These are phyloP conservation scores for Wickerhamomyces subpelliculosus DNA, from an alignment of 805 yeast species.

Conservation along the genomic window DNA sequence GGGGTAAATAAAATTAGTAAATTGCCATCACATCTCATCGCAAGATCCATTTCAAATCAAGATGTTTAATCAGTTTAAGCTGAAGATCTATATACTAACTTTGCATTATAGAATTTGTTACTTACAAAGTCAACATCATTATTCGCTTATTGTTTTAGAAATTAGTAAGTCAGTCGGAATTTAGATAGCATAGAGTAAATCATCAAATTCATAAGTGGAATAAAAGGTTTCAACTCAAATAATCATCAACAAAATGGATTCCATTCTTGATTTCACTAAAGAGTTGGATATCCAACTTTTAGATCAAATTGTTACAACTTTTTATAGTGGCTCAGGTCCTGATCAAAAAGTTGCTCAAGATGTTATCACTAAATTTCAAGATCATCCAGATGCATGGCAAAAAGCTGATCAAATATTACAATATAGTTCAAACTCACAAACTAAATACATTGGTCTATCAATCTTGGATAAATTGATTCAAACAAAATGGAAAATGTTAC, in stretches of 20 bases:
- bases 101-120: too few species aligned
- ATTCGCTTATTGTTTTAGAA: too few species aligned
- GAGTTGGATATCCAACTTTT: constrained; percentile 75
- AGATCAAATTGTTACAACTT: constrained; percentile 80
- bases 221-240: too few species aligned
- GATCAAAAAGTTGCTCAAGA: constrained; percentile 65
- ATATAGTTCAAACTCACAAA: constrained; percentile 68
- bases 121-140: too few species aligned
- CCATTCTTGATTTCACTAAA: constrained; percentile 76
- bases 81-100: not conserved
- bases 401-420: constrained; percentile 86
- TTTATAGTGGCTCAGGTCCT: constrained; percentile 71
- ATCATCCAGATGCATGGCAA: constrained; percentile 94
- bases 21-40: too few species aligned
- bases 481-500: constrained; percentile 90
- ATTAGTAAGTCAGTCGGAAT: too few species aligned
- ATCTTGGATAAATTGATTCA: constrained; percentile 85
- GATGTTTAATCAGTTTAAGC: too few species aligned
- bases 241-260: constrained; percentile 57
- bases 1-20: not conserved
- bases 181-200: not conserved
- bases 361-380: constrained; percentile 75
- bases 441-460: constrained; percentile 87
- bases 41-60: too few species aligned
- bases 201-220: too few species aligned